Evolutionary conservation across 805 yeast genomes (phyloP).

Genomic region (Ogataea trehalophila): DNA sequence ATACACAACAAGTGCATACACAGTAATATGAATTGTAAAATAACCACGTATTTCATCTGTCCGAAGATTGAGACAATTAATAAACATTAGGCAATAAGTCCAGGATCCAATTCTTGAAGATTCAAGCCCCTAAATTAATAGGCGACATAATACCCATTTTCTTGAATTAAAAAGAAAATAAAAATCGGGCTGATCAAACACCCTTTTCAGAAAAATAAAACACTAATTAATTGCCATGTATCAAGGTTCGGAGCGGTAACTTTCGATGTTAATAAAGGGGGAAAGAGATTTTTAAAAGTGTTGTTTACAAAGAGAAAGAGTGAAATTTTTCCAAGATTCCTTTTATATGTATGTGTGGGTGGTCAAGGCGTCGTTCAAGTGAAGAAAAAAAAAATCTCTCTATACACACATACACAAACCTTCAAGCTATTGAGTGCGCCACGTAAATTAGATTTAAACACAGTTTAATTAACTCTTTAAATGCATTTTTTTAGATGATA

Average conservation of each 20-base stretch:
- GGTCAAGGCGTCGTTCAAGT: too few relatives aligned
- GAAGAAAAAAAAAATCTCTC: neutral
- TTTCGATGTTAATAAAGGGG: slow-evolving; percentile 23
- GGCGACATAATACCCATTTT: slow-evolving; percentile 23
- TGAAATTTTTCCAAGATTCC: slow-evolving; percentile 13
- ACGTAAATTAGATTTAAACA: neutral
- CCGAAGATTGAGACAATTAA: slow-evolving; percentile 26
- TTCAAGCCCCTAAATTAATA: slow-evolving; percentile 30
- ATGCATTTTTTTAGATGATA: too few relatives aligned
- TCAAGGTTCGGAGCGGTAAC: slow-evolving; percentile 23
- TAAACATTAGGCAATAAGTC: slow-evolving; percentile 17
- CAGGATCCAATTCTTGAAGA: slow-evolving; percentile 8
- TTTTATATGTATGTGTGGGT: slow-evolving; percentile 1
- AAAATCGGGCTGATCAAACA: slow-evolving; percentile 4
- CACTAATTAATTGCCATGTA: slow-evolving; percentile 25
- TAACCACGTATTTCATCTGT: slow-evolving; percentile 17
- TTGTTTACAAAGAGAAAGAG: slow-evolving; percentile 3
- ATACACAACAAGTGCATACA: slow-evolving; percentile 25
- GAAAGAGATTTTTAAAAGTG: neutral
- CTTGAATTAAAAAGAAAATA: neutral
- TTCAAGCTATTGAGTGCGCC: too few relatives aligned
- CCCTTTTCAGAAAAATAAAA: slow-evolving; percentile 5
- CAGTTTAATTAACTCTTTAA: too few relatives aligned
- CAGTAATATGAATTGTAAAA: slow-evolving; percentile 19
- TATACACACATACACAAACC: too few relatives aligned